Evolutionary conservation across 495 filamentous ascomycete genomes (phyloP), one percentile per base, ranked within the genome.

Genomic region (Penicillium robsamsonii): DNA sequence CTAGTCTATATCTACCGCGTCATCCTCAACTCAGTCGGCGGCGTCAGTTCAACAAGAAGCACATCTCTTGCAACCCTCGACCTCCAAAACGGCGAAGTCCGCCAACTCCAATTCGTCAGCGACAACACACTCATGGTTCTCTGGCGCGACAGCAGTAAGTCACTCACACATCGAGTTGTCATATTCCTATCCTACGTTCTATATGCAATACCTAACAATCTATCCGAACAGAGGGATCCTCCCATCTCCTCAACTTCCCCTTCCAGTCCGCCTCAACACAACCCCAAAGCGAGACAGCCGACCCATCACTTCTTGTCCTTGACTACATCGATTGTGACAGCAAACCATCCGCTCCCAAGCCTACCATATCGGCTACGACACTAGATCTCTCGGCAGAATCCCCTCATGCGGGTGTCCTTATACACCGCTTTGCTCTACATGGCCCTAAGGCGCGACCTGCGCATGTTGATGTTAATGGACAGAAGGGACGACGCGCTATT

Each of bases 51-150:
- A 13, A 76, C 76, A 0, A 64, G 70, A 44, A 66, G 58, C 30
- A 75, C 71, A 15, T 72, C 75, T 6, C 52, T 76, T 20, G 70
- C 75, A 37, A 71, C 68, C 1, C 51, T 85, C 10, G 64, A 71
- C 40, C 54, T 83, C 17, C 59, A 72, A 18, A 55, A 70, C 30
- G 78, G 76, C 18, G 66, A 70, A 30, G 65, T 86, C 38, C 70
- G 71, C 22, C 81, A 85, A 62, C 49, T 83, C 12, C 76, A 82
- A 65, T 84, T 86, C 48, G 73, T 83, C 17, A 75, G 81, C 40
- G 81, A 85, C 47, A 63, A 78, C 43, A 74, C 71, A 3, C 53
- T 85, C 25, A 78, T 82, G 60, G 27, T 84, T 10, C 68, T 85
- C n/a, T 77, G 78, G 59, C 52, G 68, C 12, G 63, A 73, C 27